Percentiles rank a stretch among this genome's conserved stretches.
Conservation (phyloP, 2,329 filamentous ascomycete genomes). For the Aspergillus awamori region DNA sequence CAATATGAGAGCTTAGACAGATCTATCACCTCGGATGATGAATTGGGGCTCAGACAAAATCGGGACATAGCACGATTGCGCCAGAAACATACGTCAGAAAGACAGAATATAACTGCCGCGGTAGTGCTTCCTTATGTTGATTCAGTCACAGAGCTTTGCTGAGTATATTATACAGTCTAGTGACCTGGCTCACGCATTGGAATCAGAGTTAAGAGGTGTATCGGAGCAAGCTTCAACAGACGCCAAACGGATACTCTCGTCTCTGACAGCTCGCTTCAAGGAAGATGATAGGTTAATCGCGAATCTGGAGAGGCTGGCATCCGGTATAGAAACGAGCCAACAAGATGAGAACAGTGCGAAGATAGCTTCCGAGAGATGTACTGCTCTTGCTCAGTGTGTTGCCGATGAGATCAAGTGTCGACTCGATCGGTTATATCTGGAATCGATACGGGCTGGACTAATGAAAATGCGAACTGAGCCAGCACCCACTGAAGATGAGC, state of each 20-base stretch:
- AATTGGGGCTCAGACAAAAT: constrained; percentile 26
- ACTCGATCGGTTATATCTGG: constrained; percentile 45
- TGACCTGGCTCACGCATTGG: constrained; percentile 39
- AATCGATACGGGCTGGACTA: constrained; percentile 25
- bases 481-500: constrained; percentile 17
- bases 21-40: constrained; percentile 27
- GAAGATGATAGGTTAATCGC: constrained; percentile 41
- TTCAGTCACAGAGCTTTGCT: constrained; percentile 10
- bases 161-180: constrained; percentile 31
- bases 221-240: constrained; percentile 36
- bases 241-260: constrained; percentile 38
- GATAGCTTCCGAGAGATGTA: constrained; percentile 32
- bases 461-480: neutral
- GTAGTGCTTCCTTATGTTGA: constrained; percentile 27
- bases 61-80: constrained; percentile 35
- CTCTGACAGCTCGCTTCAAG: constrained; percentile 37
- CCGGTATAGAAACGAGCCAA: constrained; percentile 31
- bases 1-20: constrained; percentile 38
- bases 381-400: constrained; percentile 34
- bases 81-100: constrained; percentile 40
- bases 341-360: constrained; percentile 34
- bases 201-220: constrained; percentile 32
- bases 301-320: constrained; percentile 33
- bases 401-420: constrained; percentile 44
- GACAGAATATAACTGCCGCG: constrained; percentile 36